Percentiles rank a stretch among this genome's conserved stretches.
Conservation (phyloP, 495 filamentous ascomycete genomes). For the Margaritispora aquatica region DNA sequence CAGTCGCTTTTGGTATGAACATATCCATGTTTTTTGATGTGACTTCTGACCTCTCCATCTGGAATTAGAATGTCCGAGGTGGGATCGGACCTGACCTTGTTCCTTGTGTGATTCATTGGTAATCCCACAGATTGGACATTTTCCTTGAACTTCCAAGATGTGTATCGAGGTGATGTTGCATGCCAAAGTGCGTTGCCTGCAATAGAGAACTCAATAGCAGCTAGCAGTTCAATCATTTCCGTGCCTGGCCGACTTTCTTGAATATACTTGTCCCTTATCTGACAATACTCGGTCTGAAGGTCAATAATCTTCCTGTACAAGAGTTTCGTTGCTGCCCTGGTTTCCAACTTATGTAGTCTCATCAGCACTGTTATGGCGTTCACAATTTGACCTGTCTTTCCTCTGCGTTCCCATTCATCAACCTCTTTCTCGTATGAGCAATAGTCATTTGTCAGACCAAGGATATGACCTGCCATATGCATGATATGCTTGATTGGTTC, state of each 20-base stretch:
- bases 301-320: neutral
- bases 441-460: neutral
- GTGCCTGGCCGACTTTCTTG: neutral
- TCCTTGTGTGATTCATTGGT: no score
- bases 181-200: slow-evolving; percentile 1
- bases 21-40: no score
- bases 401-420: neutral
- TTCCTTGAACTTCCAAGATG: neutral
- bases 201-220: neutral
- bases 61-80: no score
- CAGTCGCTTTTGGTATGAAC: no score
- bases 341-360: neutral
- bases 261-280: neutral
- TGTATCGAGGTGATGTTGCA: neutral
- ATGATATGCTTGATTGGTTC: neutral
- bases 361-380: neutral
- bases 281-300: neutral
- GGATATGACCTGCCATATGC: neutral
- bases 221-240: neutral
- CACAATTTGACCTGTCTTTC: neutral
- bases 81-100: no score
- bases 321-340: neutral
- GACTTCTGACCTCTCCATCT: no score
- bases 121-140: no score
- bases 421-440: neutral